Evolutionary conservation across 1,284 basidiomycete genomes (phyloP), one percentile per base, ranked within the genome.

Genomic region (Trichosporon sp.): DNA sequence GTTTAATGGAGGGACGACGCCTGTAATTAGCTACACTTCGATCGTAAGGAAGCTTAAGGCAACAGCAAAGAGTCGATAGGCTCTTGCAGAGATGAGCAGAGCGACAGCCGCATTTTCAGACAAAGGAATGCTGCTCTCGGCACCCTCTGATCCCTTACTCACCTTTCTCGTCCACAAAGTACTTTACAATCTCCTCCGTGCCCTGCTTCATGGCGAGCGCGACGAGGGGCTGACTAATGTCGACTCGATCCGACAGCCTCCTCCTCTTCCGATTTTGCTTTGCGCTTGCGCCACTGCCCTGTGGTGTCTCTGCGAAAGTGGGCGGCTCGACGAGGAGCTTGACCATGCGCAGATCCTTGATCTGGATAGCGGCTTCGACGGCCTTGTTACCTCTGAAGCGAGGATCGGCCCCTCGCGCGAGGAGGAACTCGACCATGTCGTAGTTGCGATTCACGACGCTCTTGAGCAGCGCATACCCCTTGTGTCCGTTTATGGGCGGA

Each of bases 401-500:
- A 0, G 92, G 91, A 3, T 87, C 87, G 0, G 90, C 92, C 2
- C 86, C 88, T n/a, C 86, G 80, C 1, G 82, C 79, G 54, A 95
- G 84, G 7, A 95, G 82, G 67, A 89, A 88, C 40, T 78, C 81
- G 2, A 92, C 82, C 4, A 94, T 84, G 1, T 86, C 86, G 0
- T 83, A 69, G 69, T 88, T 88, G 13, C 82, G 81, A 0, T 84
- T 86, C 54, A 87, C 82, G 0, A 91, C 89, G 1, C 91, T 89
- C 65, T 86, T 87, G 9, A 86, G 86, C 32, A 95, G 84, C 0
- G 89, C 87, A 71, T 92, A 94, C 0, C 91, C 91, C 1, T 85
- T 83, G 75, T 88, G 83, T 6, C 87, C 84, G 74, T 92, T 33
- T 86, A 81, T 1, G 73, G 73, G 7, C n/a, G 54, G 46, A 0